phyloP scores from a whole-genome alignment of 2,329 filamentous ascomycete species.

The Dichotomopilus funicola region DNA sequence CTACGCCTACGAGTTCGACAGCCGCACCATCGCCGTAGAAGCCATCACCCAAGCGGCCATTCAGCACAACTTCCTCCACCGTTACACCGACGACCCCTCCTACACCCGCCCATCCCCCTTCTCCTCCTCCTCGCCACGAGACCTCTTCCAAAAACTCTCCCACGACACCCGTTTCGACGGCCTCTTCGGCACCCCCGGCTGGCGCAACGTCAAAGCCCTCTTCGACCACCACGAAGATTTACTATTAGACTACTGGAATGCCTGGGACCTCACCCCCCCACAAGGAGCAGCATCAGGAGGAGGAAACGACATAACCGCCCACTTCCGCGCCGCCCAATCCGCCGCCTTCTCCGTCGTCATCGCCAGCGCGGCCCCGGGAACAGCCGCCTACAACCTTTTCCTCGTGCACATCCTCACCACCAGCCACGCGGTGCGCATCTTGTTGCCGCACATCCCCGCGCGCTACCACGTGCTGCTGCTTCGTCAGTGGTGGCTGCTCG shows the following conservation, averaged over 20 bases:
- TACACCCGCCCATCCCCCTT: slow-evolving; percentile 62
- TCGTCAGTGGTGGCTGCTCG: slow-evolving; percentile 84
- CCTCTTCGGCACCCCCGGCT: slow-evolving; percentile 52
- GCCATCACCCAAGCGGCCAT: slow-evolving; percentile 63
- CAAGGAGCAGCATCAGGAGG: neutral
- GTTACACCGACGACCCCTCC: slow-evolving; percentile 63
- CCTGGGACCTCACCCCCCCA: slow-evolving; percentile 57
- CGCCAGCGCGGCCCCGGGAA: slow-evolving; percentile 49
- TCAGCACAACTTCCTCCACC: slow-evolving; percentile 54
- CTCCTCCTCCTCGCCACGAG: slow-evolving; percentile 55
- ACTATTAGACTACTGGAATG: slow-evolving; percentile 84
- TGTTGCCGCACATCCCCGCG: slow-evolving; percentile 70
- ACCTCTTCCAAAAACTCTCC: slow-evolving; percentile 64
- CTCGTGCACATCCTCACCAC: slow-evolving; percentile 75
- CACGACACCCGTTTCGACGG: slow-evolving; percentile 64
- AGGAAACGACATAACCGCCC: slow-evolving; percentile 45
- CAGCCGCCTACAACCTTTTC: slow-evolving; percentile 73
- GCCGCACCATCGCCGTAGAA: slow-evolving; percentile 81
- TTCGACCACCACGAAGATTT: slow-evolving; percentile 63
- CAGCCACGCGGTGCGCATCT: slow-evolving; percentile 79
- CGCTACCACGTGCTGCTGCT: slow-evolving; percentile 68
- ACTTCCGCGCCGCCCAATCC: slow-evolving; percentile 65
- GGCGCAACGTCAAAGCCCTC: slow-evolving; percentile 59
- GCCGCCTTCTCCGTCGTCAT: slow-evolving; percentile 56
- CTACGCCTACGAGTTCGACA: slow-evolving; percentile 88